Base-by-base conservation (phyloP, 441 rosid genomes). In the Capsella rubella region DNA sequence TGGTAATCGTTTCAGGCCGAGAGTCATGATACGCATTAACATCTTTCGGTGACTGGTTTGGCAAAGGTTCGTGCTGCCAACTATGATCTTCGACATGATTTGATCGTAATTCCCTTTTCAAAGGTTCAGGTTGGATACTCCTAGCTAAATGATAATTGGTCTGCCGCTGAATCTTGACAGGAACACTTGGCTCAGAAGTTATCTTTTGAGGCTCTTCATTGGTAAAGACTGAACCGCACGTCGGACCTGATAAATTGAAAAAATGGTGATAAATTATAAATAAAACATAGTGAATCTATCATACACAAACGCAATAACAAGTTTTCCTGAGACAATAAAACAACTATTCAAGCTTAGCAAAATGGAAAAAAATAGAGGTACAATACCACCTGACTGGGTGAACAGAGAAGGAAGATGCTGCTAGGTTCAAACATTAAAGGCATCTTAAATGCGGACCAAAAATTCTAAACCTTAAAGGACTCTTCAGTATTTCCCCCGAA, bases 241-340 rank as follows among this genome's bases (percentile, higher is more conserved):
- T 78, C 58, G 63, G 86, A 85, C 90, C 98, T 89, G 97, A 84
- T 82, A 89, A 82, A 90, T 89, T 16, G 18, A 86, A 88, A 83
- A 84, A 77, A 82, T 78, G 78, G 84, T 84, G 89, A 87, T 84
- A 78, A 86, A 83, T 82, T 81, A 88, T 84, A 88, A 85, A 83
- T 67, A 77, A 71, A 65, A 63, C 83, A 80, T 55, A 59, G 71
- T 45, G 78, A 77, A 71, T 78, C 70, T 31, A 79, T 47, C 52
- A 18, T 43, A 40, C 42, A 76, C 46, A 57, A 55, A 34, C 45
- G 42, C 75, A 42, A 49, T 42, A 65, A 69, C 35, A 45, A 53
- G 32, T 51, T 47, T 60, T 59, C 64, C 37, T 35, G 8, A 57
- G 21, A 64, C 14, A 57, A 50, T 21, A 43, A 42, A 71, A 57